Conservation (phyloP, 352 stramenopile genomes). For the Phytopythium chamaehyphon region DNA sequence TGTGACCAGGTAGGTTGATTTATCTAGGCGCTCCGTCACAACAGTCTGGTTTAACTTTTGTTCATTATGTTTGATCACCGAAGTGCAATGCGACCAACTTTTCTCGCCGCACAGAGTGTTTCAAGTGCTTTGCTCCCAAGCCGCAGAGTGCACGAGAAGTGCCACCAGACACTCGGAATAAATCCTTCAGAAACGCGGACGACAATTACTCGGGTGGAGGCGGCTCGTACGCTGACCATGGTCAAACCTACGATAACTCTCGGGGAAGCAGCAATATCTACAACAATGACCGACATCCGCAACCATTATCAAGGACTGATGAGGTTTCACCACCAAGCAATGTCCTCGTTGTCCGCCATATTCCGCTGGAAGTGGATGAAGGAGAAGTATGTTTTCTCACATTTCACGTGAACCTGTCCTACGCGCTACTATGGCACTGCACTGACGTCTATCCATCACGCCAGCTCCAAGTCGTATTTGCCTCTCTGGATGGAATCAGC, state of each 20-base stretch:
- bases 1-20: conserved; percentile 45
- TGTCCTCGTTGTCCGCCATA: conserved; percentile 65
- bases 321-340: conserved; percentile 23
- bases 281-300: background rate
- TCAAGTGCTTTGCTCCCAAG: conserved; percentile 61
- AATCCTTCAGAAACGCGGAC: too few species aligned
- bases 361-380: conserved; percentile 73
- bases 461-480: conserved; percentile 76
- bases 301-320: background rate
- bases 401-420: background rate
- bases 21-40: background rate
- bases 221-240: background rate
- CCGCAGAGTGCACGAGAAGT: conserved; percentile 32
- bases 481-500: conserved; percentile 51
- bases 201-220: background rate
- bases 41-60: too few species aligned
- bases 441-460: background rate
- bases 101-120: conserved; percentile 49
- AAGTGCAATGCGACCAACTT: conserved; percentile 82
- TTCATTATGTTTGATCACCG: too few species aligned
- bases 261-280: background rate
- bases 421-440: background rate
- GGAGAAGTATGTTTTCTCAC: conserved; percentile 42
- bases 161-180: conserved; percentile 1
- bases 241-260: background rate